Percentiles rank a stretch among this genome's conserved stretches.
phyloP scores from a whole-genome alignment of 768 basidiomycete genomes.

The Tricholoma matsutake region DNA sequence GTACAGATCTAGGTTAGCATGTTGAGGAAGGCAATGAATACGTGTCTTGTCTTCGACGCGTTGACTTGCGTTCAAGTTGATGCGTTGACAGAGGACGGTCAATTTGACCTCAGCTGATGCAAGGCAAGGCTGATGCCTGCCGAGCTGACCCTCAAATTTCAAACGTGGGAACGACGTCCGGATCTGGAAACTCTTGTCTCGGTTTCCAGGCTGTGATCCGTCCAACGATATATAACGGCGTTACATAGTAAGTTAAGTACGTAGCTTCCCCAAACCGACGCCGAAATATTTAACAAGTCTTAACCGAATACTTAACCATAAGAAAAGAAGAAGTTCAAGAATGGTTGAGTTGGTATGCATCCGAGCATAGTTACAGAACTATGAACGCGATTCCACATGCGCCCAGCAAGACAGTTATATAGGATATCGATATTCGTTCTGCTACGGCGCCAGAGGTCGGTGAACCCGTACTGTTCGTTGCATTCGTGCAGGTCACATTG shows the following conservation, averaged over 20 bases:
- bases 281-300: too few relatives aligned
- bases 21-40: too few relatives aligned
- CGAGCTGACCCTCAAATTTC: too few relatives aligned
- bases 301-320: too few relatives aligned
- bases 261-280: too few relatives aligned
- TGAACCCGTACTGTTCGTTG: constrained; percentile 22
- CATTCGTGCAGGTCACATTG: constrained; percentile 36
- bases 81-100: background rate
- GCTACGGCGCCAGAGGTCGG: background rate
- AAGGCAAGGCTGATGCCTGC: background rate
- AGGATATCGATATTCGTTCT: background rate
- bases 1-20: too few relatives aligned
- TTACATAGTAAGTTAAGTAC: too few relatives aligned
- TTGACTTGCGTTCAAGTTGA: background rate
- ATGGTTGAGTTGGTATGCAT: background rate
- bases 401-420: background rate
- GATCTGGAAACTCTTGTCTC: too few relatives aligned
- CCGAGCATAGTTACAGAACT: background rate
- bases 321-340: too few relatives aligned
- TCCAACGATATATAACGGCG: too few relatives aligned
- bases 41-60: background rate
- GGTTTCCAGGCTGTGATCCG: too few relatives aligned
- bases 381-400: background rate
- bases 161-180: too few relatives aligned
- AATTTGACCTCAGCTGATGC: background rate